Evolutionary conservation across 352 stramenopile genomes (phyloP), one percentile per base, ranked within the genome.

Genomic region (Elongisporangium undulatum): DNA sequence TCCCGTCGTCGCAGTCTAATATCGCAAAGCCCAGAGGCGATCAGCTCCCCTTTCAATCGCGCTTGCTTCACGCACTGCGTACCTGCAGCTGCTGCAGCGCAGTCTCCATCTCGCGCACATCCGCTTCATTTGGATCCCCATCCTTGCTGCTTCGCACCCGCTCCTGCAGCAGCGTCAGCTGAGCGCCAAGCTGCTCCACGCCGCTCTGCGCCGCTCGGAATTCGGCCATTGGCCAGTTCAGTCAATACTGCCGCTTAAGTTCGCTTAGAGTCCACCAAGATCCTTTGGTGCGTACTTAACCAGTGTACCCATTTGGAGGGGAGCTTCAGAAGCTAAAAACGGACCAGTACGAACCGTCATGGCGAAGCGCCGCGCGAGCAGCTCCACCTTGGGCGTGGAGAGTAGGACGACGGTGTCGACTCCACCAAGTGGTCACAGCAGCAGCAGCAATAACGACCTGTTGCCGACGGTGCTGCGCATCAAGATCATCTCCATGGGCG

Each of bases 401-500:
- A 45, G 34, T 12, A 45, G 13, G 29, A 13, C 29, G 17, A 3
- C 34, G 4, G 34, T 4, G 4, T 9, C 5, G 23, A 26, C 34
- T 12, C 26, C 26, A 12, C 1, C 26, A 4, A 12, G 12, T 2
- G 13, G 4, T 12, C 6, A 45, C 61, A 61, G 72, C 58, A 68
- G 62, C 54, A 79, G 6, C 49, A 65, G 41, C 63, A 75, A 58
- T 53, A 60, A 62, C 15, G 62, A 69, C 64, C 82, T 39, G 55
- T 55, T 38, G 26, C 55, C 50, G 59, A 58, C 71, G 34, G 79
- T 85, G 21, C 58, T 90, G 41, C 80, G 94, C 56, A 92, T 98
- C 51, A 98, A 98, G 75, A 91, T 98, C 62, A 94, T 98, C 53
- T 97, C 86, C 20, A 96, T 98, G 76, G 95, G 95, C 19, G 76